Evolutionary conservation across 257 asterid species (phyloP).

Genomic region (Solanum chmielewskii): DNA sequence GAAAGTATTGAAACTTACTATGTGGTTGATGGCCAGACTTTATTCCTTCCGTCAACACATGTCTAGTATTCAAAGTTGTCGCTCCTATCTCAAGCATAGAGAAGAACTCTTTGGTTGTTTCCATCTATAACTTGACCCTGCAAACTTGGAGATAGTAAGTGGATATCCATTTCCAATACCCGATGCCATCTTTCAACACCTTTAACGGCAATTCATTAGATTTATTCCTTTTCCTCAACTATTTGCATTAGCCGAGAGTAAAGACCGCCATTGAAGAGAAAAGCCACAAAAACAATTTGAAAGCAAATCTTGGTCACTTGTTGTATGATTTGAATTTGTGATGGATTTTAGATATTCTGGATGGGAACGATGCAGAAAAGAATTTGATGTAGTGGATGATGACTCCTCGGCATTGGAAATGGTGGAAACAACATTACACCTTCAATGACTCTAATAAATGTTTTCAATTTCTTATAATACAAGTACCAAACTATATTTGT

Average conservation of each 20-base stretch:
- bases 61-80: too few relatives aligned
- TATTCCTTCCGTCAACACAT: too few relatives aligned
- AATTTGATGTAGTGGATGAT: conserved; percentile 60
- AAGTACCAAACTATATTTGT: background rate
- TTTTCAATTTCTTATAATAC: background rate
- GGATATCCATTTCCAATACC: background rate
- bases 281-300: background rate
- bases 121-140: background rate
- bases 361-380: conserved; percentile 91
- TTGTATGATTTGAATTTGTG: background rate
- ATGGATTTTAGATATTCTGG: background rate
- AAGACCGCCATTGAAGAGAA: background rate
- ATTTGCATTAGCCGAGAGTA: background rate
- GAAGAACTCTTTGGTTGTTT: background rate
- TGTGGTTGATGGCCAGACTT: too few relatives aligned
- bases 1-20: background rate
- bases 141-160: background rate
- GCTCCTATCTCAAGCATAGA: too few relatives aligned
- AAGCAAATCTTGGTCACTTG: background rate
- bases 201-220: background rate
- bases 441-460: too few relatives aligned
- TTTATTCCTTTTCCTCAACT: background rate
- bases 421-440: too few relatives aligned
- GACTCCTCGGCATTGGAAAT: conserved; percentile 21
- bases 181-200: background rate